phyloP scores from a whole-genome alignment of 345 rosid genomes.

The Gossypium ekmanianum region DNA sequence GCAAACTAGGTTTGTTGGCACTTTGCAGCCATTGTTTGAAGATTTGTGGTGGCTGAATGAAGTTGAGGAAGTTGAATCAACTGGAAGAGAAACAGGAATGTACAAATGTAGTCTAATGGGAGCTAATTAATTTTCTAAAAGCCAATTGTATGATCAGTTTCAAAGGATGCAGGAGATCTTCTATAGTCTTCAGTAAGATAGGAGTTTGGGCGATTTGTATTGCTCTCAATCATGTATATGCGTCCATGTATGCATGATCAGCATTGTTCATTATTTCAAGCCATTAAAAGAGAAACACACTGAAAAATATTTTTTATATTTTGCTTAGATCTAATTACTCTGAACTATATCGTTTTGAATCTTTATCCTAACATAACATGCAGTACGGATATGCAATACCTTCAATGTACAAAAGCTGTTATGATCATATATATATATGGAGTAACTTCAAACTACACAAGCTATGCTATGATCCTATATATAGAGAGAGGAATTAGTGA shows the following conservation, averaged over 20 bases:
- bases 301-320: not conserved
- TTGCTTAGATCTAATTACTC: not conserved
- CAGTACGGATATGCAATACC: not conserved
- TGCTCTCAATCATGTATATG: not conserved
- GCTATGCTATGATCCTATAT: not conserved
- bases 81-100: not conserved
- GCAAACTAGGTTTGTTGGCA: not conserved
- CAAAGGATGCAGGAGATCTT: not conserved
- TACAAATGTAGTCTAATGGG: not conserved
- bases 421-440: no score
- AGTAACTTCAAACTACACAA: not conserved
- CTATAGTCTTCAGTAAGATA: not conserved
- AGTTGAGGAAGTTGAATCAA: not conserved
- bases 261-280: not conserved
- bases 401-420: no score
- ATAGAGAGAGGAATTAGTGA: not conserved
- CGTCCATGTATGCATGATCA: not conserved
- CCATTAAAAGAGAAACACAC: not conserved
- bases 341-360: not conserved
- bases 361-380: not conserved
- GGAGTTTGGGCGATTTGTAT: not conserved
- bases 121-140: not conserved
- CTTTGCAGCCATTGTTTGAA: not conserved
- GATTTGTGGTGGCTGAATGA: not conserved
- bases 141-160: not conserved